These are phyloP conservation scores for Aspergillus aculeatinus DNA, from an alignment of 2,329 filamentous ascomycete genomes.

Conservation along the genomic window DNA sequence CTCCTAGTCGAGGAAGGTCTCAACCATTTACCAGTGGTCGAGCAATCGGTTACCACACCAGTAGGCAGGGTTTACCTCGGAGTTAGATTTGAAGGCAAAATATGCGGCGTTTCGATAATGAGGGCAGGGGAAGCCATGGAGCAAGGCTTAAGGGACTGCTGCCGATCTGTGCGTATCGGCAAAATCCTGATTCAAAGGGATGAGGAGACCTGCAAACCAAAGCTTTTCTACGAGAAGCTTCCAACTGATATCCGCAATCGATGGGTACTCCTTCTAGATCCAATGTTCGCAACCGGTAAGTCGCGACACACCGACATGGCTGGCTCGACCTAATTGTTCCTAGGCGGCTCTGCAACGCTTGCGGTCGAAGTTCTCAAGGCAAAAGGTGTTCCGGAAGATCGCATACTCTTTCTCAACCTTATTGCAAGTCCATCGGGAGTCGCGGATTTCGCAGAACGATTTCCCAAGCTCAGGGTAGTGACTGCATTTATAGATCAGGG, in stretches of 20 bases:
- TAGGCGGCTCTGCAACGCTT: conserved; percentile 94
- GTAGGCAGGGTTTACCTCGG: conserved; percentile 85
- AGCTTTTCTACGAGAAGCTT: conserved; percentile 96
- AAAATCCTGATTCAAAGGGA: conserved; percentile 98
- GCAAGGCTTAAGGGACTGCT: conserved; percentile 92
- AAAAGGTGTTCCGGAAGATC: conserved; percentile 88
- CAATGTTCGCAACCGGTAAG: conserved; percentile 96
- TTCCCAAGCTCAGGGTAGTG: conserved; percentile 85
- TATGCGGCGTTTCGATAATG: conserved; percentile 98
- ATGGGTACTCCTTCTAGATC: conserved; percentile 92
- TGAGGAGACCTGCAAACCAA: conserved; percentile 88
- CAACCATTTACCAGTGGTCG: conserved; percentile 90
- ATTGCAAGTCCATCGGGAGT: conserved; percentile 97
- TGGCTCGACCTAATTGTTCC: conserved; percentile 5
- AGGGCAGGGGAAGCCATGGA: conserved; percentile 98
- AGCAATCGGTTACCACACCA: conserved; percentile 85
- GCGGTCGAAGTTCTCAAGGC: conserved; percentile 89
- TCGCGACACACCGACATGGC: background rate
- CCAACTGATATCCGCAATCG: conserved; percentile 88
- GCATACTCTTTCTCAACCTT: conserved; percentile 92
- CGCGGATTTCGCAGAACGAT: conserved; percentile 81
- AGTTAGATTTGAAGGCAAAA: conserved; percentile 95
- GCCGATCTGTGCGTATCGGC: conserved; percentile 93
- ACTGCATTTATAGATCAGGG: conserved; percentile 96
- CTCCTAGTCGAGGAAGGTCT: conserved; percentile 94